Percentiles rank a stretch among this genome's conserved stretches.
These are phyloP conservation scores for Adansonia gregorii DNA, from an alignment of 441 rosid species.

Conservation along the genomic window DNA sequence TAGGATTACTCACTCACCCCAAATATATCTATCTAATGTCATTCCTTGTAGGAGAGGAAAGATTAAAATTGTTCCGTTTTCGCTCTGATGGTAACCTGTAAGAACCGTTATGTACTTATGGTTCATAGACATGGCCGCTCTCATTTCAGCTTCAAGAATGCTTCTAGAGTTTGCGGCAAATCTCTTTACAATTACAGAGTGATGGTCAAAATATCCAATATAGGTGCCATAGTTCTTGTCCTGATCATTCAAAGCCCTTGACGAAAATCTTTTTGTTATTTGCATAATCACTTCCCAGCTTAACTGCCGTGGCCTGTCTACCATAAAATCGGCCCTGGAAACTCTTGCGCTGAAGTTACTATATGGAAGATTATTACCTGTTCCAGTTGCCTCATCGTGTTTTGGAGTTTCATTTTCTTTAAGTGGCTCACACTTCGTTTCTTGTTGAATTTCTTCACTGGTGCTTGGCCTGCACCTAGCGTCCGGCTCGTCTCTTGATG, in stretches of 20 bases:
- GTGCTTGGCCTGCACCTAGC: background rate
- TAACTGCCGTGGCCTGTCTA: slow-evolving; percentile 34
- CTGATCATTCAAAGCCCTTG: slow-evolving; percentile 17
- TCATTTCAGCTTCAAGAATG: slow-evolving; percentile 44
- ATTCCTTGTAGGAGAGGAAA: slow-evolving; percentile 29
- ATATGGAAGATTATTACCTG: background rate
- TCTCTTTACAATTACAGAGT: slow-evolving; percentile 35
- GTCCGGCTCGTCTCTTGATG: background rate
- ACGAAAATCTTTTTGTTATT: slow-evolving; percentile 33
- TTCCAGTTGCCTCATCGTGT: background rate
- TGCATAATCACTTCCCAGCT: slow-evolving; percentile 41
- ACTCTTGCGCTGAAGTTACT: background rate
- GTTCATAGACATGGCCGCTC: slow-evolving; percentile 38
- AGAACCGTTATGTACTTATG: slow-evolving; percentile 38
- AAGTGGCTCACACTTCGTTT: background rate
- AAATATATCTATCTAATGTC: slow-evolving; percentile 28
- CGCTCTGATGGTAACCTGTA: slow-evolving; percentile 39
- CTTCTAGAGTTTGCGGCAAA: slow-evolving; percentile 8
- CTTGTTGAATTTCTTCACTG: slow-evolving; percentile 15
- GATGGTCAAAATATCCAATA: slow-evolving; percentile 32
- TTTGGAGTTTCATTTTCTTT: background rate
- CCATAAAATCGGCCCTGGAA: background rate
- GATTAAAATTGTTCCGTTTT: slow-evolving; percentile 32
- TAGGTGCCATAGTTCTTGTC: slow-evolving; percentile 25
- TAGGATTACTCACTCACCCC: slow-evolving; percentile 29